phyloP scores from a whole-genome alignment of 768 basidiomycete species.

The Suillus subluteus region DNA sequence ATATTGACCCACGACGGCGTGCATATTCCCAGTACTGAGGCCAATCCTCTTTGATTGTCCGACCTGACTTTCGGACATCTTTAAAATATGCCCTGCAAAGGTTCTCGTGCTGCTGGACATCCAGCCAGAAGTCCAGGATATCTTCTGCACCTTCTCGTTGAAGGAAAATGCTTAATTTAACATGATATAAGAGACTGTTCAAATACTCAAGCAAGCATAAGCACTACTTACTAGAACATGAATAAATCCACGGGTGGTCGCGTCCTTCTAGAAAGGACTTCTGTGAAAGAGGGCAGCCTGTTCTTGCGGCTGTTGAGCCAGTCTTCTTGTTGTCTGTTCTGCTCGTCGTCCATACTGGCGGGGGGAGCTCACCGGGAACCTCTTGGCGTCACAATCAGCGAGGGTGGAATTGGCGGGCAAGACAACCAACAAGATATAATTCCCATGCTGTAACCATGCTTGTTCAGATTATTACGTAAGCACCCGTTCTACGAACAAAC shows the following conservation, averaged over 20 bases:
- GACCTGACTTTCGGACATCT: constrained; percentile 94
- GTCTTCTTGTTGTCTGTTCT: constrained; percentile 62
- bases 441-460: constrained; percentile 16
- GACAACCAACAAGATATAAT: constrained; percentile 25
- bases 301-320: constrained; percentile 73
- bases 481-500: background rate
- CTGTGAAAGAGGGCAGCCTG: constrained; percentile 84
- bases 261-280: constrained; percentile 90
- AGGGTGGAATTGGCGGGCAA: constrained; percentile 17
- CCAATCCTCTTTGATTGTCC: constrained; percentile 95
- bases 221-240: constrained; percentile 90
- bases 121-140: constrained; percentile 97
- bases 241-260: constrained; percentile 96
- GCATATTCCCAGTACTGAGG: constrained; percentile 98
- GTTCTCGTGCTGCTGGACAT: constrained; percentile 99
- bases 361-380: constrained; percentile 8
- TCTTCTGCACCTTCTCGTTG: constrained; percentile 97
- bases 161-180: constrained; percentile 74
- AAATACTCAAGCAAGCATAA: background rate
- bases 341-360: constrained; percentile 57
- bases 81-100: constrained; percentile 99
- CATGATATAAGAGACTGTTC: constrained; percentile 1
- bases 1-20: constrained; percentile 88
- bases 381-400: constrained; percentile 17
- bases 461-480: constrained; percentile 32